These are phyloP conservation scores for Scortechinia acanthostroma DNA, from an alignment of 2,329 filamentous ascomycete species.

Conservation along the genomic window DNA sequence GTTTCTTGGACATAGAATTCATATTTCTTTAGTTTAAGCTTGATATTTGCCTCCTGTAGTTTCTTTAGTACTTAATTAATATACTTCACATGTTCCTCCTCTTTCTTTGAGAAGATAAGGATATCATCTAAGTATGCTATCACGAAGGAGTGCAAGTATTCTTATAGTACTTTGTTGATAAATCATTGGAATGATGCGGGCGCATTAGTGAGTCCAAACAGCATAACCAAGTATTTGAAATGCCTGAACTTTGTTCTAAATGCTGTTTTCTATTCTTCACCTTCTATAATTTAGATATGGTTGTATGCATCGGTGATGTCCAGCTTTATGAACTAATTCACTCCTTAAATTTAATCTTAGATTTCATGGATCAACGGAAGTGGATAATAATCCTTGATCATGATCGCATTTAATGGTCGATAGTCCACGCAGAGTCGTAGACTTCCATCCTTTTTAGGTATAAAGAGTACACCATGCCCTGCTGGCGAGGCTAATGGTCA, in stretches of 20 bases:
- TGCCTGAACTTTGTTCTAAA: conserved; percentile 6
- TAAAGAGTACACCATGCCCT: conserved; percentile 9
- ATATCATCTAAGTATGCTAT: conserved; percentile 9
- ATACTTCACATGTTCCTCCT: conserved; percentile 3
- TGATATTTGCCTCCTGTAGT: conserved; percentile 4
- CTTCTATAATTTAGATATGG: not conserved
- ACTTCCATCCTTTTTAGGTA: conserved; percentile 6
- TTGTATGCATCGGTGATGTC: conserved; percentile 10
- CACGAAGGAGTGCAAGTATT: conserved; percentile 7
- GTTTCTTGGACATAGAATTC: conserved; percentile 8
- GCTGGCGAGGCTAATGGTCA: conserved; percentile 8
- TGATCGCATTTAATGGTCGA: conserved; percentile 12
- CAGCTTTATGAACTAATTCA: conserved; percentile 13
- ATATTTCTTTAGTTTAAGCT: conserved; percentile 6
- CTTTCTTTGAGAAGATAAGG: conserved; percentile 6
- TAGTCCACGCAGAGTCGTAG: conserved; percentile 16
- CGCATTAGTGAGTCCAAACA: conserved; percentile 14
- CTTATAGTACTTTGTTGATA: conserved; percentile 8
- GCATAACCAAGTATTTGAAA: conserved; percentile 14
- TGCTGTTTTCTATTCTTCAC: conserved; percentile 6
- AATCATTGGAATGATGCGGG: conserved; percentile 7
- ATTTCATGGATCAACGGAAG: conserved; percentile 13
- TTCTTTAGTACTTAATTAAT: conserved; percentile 2
- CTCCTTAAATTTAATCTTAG: conserved; percentile 7
- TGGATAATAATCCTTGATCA: conserved; percentile 13